These are phyloP conservation scores for Themeda triandra DNA, from an alignment of 176 grass and related monocot species.

Conservation along the genomic window DNA sequence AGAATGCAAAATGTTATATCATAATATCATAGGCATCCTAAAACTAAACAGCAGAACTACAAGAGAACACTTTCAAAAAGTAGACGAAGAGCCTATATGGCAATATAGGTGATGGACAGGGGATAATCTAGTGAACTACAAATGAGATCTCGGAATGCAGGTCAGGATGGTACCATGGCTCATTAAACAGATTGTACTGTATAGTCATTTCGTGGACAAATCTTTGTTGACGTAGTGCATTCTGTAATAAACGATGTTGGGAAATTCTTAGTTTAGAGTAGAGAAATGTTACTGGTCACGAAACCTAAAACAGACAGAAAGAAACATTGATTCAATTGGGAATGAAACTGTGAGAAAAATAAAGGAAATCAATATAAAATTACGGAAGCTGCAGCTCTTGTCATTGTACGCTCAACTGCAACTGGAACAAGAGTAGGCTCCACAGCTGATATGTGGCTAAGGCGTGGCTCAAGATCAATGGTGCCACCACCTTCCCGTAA, in stretches of 20 bases:
- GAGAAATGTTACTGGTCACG: background rate
- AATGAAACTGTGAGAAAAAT: background rate
- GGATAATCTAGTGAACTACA: background rate
- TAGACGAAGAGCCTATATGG: background rate
- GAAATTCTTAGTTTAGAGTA: background rate
- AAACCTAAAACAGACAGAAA: conserved; percentile 2
- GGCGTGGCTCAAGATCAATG: conserved; percentile 77
- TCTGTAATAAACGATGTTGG: conserved; percentile 32
- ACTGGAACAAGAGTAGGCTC: conserved; percentile 93
- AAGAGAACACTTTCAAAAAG: background rate
- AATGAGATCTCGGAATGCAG: too few relatives aligned
- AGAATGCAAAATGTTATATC: background rate
- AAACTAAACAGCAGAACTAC: conserved; percentile 1
- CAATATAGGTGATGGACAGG: background rate
- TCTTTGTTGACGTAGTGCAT: too few relatives aligned
- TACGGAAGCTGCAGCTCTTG: conserved; percentile 94
- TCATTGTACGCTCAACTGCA: conserved; percentile 93
- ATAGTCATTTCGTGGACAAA: conserved; percentile 94
- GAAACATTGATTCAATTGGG: background rate
- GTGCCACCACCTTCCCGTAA: conserved; percentile 84
- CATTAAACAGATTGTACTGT: conserved; percentile 94
- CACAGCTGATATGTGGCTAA: conserved; percentile 86
- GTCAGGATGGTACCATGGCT: conserved; percentile 69
- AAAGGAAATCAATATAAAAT: conserved; percentile 17
- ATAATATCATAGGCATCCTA: conserved; percentile 1